Percentiles rank a stretch among this genome's conserved stretches.
Evolutionary conservation across 495 filamentous ascomycete species (phyloP).

Genomic region (Penicillium fimorum): DNA sequence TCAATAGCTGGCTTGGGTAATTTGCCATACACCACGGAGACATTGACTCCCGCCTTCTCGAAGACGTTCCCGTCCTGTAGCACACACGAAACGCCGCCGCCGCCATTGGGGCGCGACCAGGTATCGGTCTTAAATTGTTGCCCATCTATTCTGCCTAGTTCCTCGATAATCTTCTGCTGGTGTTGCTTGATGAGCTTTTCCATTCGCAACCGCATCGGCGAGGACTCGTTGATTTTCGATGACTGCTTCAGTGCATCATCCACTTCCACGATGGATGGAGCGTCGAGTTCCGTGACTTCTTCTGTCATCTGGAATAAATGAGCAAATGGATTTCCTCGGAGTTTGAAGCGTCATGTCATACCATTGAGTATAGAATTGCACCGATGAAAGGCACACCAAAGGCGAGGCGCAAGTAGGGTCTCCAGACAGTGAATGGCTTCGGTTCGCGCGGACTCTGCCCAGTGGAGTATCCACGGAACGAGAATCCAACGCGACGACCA

Average conservation of each 20-base stretch:
- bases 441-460: constrained; percentile 25
- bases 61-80: constrained; percentile 95
- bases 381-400: constrained; percentile 62
- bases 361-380: constrained; percentile 67
- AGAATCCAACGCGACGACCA: constrained; percentile 18
- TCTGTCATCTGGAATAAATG: constrained; percentile 40
- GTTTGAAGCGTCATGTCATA: constrained; percentile 25
- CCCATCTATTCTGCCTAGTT: constrained; percentile 79
- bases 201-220: constrained; percentile 97
- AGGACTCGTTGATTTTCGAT: constrained; percentile 52
- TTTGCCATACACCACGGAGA: constrained; percentile 89
- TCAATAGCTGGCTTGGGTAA: constrained; percentile 83
- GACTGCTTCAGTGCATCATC: constrained; percentile 46
- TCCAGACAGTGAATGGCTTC: constrained; percentile 45
- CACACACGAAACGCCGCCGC: constrained; percentile 85
- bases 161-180: constrained; percentile 79
- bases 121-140: constrained; percentile 76
- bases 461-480: constrained; percentile 34
- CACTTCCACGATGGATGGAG: constrained; percentile 56
- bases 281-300: constrained; percentile 52
- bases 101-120: constrained; percentile 85
- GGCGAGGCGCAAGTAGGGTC: constrained; percentile 55
- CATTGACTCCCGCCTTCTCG: constrained; percentile 97
- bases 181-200: constrained; percentile 91
- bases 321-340: constrained; percentile 5